Evolutionary conservation across 345 rosid genomes (phyloP).

Genomic region (Gossypioides kirkii): DNA sequence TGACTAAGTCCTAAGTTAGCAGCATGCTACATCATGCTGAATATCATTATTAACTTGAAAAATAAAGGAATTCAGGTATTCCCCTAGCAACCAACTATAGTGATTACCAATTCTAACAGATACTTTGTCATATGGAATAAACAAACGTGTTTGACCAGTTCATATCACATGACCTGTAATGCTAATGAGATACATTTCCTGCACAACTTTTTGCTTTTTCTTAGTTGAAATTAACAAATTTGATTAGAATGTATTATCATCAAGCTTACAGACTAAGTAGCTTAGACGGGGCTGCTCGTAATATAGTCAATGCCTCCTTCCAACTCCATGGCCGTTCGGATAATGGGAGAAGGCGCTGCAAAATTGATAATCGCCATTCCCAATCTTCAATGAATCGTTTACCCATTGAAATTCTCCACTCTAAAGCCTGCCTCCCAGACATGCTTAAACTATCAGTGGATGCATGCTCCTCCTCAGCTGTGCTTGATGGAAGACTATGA

Average conservation of each 20-base stretch:
- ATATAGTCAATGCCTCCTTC: conserved; percentile 86
- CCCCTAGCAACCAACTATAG: background rate
- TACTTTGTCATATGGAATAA: background rate
- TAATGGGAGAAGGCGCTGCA: conserved; percentile 86
- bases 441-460: conserved; percentile 45
- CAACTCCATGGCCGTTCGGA: conserved; percentile 85
- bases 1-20: background rate
- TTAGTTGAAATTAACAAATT: conserved; percentile 13
- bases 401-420: conserved; percentile 78
- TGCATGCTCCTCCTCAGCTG: conserved; percentile 49
- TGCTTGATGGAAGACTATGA: conserved; percentile 57
- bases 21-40: background rate
- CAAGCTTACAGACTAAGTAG: conserved; percentile 82
- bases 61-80: background rate
- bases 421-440: conserved; percentile 72
- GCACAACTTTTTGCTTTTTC: background rate
- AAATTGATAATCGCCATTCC: conserved; percentile 91
- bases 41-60: background rate
- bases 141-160: background rate
- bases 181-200: conserved; percentile 1
- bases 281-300: conserved; percentile 90
- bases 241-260: conserved; percentile 8
- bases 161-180: background rate
- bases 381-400: conserved; percentile 84
- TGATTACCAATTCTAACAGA: background rate